Evolutionary conservation across 1,284 basidiomycete genomes (phyloP), one percentile per base, ranked within the genome.

Genomic region (Coriolopsis trogii): DNA sequence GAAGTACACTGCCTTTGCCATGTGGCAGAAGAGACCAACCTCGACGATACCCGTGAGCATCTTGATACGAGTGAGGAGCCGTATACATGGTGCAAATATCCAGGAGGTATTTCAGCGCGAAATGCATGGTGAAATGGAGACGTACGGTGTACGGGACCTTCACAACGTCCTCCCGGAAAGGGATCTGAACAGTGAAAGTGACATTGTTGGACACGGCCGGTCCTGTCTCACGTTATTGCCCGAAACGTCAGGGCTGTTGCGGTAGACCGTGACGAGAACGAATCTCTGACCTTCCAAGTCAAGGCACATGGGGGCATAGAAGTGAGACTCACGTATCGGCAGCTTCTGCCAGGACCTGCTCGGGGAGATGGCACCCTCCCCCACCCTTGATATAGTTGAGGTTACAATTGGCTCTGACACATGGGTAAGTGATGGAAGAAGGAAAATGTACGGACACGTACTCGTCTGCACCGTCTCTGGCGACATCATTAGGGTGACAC

Each of bases 371-470:
- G 71, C 96, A 98, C 1, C 95, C 96, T 9, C 96, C 96, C 50
- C 96, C 96, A 12, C 96, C 96, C 73, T 99, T 99, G 77, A 99
- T 96, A 56, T 91, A 91, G 74, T 99, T 97, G 46, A 99, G 77
- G 33, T 85, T 73, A 36, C 78, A 72, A 72, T 98, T 95, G 28
- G 97, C 93, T 72, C 93, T 95, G 38, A n/a, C 23, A 25, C 39
- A 24, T 60, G 41, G 37, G 41, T 28, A 20, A 37, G 28, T 16
- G 28, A 4, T 7, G 12, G 13, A 8, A 7, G 3, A 18, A 29
- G 8, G 6, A 16, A 49, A 36, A 46, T 42, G 41, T 33, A 45
- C n/a, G 15, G 8, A n/a, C n/a, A 77, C 90, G 65, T 62, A 94
- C 91, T 98, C 96, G 63, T 99, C 96, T 1, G 96, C 96, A 37